Conservation (phyloP, 164 flowering plant species). For the Houttuynia cordata region DNA sequence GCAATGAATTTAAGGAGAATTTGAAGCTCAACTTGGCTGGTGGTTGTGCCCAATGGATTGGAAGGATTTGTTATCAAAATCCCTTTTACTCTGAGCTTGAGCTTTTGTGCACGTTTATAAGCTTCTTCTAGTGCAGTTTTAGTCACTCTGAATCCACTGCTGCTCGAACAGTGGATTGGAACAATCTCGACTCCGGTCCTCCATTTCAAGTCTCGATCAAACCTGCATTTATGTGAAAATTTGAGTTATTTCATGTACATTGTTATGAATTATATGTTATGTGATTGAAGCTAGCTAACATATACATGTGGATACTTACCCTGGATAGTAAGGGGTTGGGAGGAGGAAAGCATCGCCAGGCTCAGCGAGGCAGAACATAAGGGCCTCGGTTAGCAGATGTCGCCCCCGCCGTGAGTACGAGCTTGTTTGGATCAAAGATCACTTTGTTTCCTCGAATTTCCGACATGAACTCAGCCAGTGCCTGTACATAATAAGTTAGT, state of each 20-base stretch:
- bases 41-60: conserved; percentile 29
- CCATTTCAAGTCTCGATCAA: conserved; percentile 35
- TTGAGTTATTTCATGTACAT: neutral
- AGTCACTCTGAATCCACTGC: conserved; percentile 19
- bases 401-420: conserved; percentile 42
- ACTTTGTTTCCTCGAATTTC: conserved; percentile 34
- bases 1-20: conserved; percentile 16
- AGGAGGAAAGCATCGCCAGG: conserved; percentile 39
- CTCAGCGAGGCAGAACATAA: conserved; percentile 38
- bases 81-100: conserved; percentile 22
- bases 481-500: too few relatives aligned
- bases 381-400: conserved; percentile 38
- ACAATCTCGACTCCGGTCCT: conserved; percentile 27
- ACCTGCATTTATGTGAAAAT: conserved; percentile 10
- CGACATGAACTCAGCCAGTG: conserved; percentile 27
- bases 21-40: conserved; percentile 14
- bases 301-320: conserved; percentile 10
- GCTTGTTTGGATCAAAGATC: conserved; percentile 25
- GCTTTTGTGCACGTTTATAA: conserved; percentile 16
- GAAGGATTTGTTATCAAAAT: conserved; percentile 31
- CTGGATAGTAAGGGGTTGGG: conserved; percentile 42
- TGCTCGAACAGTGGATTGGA: conserved; percentile 26
- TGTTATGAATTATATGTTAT: neutral
- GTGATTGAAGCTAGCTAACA: too few relatives aligned
- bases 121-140: conserved; percentile 23